Evolutionary conservation across 495 filamentous ascomycete species (phyloP).

Genomic region (Collariella sp.): DNA sequence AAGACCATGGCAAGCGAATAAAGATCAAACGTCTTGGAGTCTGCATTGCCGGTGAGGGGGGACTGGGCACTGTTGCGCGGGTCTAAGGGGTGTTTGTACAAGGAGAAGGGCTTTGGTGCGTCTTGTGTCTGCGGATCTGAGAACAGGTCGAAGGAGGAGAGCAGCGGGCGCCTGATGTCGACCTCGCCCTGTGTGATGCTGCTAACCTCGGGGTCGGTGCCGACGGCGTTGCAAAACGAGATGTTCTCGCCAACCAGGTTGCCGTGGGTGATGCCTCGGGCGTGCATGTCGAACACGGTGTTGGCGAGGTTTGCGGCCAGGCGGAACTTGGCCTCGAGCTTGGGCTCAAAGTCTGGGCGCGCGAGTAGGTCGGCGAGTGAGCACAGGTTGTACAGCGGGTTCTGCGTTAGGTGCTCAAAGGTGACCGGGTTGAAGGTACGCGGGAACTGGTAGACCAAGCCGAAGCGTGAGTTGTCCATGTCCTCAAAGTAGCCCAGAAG

Average conservation of each 20-base stretch:
- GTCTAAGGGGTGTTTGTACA: conserved; percentile 72
- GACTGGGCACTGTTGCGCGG: conserved; percentile 50
- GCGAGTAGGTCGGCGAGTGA: conserved; percentile 40
- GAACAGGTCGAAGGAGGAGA: conserved; percentile 77
- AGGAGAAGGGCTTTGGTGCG: conserved; percentile 37
- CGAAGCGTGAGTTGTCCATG: conserved; percentile 64
- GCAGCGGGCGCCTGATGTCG: conserved; percentile 64
- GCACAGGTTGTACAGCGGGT: conserved; percentile 43
- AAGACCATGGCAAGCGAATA: conserved; percentile 79
- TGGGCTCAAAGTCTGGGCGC: conserved; percentile 48
- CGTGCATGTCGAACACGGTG: conserved; percentile 67
- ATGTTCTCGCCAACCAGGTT: conserved; percentile 75
- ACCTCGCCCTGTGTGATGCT: conserved; percentile 38
- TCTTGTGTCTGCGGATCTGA: conserved; percentile 49
- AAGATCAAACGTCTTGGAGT: conserved; percentile 62
- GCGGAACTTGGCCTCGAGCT: conserved; percentile 70
- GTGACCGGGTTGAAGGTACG: conserved; percentile 51
- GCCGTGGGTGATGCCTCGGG: conserved; percentile 66
- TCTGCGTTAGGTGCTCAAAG: conserved; percentile 41
- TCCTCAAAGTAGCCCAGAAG: conserved; percentile 84
- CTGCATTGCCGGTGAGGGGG: conserved; percentile 34
- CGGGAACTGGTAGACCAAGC: conserved; percentile 77
- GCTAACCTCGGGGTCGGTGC: conserved; percentile 31
- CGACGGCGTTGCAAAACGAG: conserved; percentile 57
- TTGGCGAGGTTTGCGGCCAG: conserved; percentile 71